Evolutionary conservation across 495 filamentous ascomycete genomes (phyloP), one percentile per base, ranked within the genome.

Genomic region (Xylaria bambusicola): DNA sequence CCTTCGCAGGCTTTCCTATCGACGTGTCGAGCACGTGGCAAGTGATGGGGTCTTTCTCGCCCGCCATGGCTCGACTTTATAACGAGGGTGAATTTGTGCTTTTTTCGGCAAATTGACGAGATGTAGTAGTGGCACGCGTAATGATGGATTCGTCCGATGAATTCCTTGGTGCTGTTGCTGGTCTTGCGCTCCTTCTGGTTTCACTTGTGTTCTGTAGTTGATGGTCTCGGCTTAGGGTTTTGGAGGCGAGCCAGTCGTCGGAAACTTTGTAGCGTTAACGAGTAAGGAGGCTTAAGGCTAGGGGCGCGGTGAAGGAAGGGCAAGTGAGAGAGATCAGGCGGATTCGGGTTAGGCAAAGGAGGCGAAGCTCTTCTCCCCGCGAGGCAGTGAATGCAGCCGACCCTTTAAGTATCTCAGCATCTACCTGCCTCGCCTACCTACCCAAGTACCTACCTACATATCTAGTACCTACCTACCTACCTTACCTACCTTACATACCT

Each of bases 11-110:
- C 52, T 75, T 76, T 62, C 85, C 85, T 27, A 70, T 69, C 35
- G 77, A 70, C 7, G 84, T 86, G 74, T 86, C 79, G 67, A 86
- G 81, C 74, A 83, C 80, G 77, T 90, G 80, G 73, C 79, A 83
- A 72, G 82, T 84, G 52, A 84, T 83, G 64, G 73, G 73, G 62
- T 86, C 79, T 66, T 77, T 79, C 52, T 72, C 64, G 67, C 26
- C 56, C 24, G 68, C 66, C 68, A 71, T 71, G 20, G 40, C n/a
- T 44, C 18, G 26, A 13, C 26, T 33, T 47, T 24, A n/a, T 6
- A 6, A 48, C 6, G 18, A 10, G 57, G 6, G n/a, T n/a, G n/a
- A n/a, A n/a, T n/a, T n/a, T n/a, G n/a, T n/a, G n/a, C n/a, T n/a
- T n/a, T n/a, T n/a, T n/a, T n/a, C n/a, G n/a, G n/a, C n/a, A n/a